Base-by-base conservation (phyloP, 768 basidiomycete genomes). In the Macrolepiota dolichaula region DNA sequence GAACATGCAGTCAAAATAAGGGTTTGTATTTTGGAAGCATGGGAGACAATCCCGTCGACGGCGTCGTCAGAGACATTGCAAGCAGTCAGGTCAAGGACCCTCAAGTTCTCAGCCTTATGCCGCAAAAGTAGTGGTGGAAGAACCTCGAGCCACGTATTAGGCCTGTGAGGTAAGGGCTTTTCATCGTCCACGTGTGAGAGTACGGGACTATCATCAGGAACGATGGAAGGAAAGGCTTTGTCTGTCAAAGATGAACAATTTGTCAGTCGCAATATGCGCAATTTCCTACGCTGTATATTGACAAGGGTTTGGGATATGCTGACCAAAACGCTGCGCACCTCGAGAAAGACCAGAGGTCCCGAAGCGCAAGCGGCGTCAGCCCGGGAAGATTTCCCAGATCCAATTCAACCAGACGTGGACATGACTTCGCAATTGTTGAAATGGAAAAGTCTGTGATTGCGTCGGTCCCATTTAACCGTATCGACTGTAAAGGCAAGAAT, bases 341-440 rank as follows among this genome's bases (percentile, higher is more conserved):
- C 49, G 89, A 89, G 72, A 86, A 92, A 32, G 81, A 79, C 81
- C 94, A 89, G n/a, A 97, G 79, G 68, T 93, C 91, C 38, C 89
- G 84, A 36, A 93, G 79, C 0, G 91, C 86, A 50, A 81, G 70
- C 5, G 84, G 81, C 7, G 89, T 91, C 57, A 97, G 67, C 42
- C 85, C 77, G 10, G 84, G 82, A 62, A 93, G 85, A 67, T 82
- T 82, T 67, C 76, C 85, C 38, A 96, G 75, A 69, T 97, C 94
- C 63, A 96, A 77, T 72, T 96, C 94, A 57, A 89, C 76, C 25
- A 97, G 84, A 62, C 84, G 81, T 3, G 90, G 85, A 69, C 92
- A 93, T 10, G 85, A 80, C 58, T 84, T 87, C 17, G 86, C 88
- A 64, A 97, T 82, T 12, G 85, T 82, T 61, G 86, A 85, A 62